Percentiles rank a stretch among this genome's conserved stretches.
Evolutionary conservation across 371 early-diverging fungal species (phyloP).

Genomic region (Funneliformis caledonium): DNA sequence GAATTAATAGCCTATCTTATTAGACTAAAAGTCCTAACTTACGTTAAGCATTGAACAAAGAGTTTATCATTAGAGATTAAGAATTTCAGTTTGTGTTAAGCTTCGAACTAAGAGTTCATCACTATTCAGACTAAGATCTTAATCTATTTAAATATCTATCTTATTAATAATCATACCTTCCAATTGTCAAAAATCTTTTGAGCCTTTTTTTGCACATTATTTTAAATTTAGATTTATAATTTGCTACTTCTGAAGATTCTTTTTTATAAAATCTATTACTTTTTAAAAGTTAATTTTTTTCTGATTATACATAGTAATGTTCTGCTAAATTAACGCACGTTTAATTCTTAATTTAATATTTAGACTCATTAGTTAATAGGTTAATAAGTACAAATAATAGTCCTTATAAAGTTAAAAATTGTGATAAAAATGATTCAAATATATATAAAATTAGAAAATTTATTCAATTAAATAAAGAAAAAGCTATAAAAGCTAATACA

Average conservation of each 20-base stretch:
- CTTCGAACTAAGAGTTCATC: constrained; percentile 36
- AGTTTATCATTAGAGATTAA: too few relatives aligned
- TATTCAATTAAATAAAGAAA: too few relatives aligned
- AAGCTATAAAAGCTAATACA: too few relatives aligned
- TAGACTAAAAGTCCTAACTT: constrained; percentile 31
- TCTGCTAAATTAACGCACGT: not conserved
- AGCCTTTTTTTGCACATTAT: not conserved
- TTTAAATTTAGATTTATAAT: not conserved
- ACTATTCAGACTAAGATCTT: not conserved
- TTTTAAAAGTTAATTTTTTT: not conserved
- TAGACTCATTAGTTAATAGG: too few relatives aligned
- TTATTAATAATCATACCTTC: not conserved
- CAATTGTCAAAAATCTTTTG: constrained; percentile 4
- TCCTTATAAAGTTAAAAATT: too few relatives aligned
- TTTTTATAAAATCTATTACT: constrained; percentile 12
- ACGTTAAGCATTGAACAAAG: too few relatives aligned
- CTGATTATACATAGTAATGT: not conserved
- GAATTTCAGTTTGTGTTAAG: constrained; percentile 37
- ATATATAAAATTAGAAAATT: too few relatives aligned
- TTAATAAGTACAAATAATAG: too few relatives aligned
- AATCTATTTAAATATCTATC: not conserved
- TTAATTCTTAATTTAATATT: not conserved
- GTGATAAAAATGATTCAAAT: too few relatives aligned
- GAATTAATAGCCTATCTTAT: constrained; percentile 32
- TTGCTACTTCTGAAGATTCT: constrained; percentile 5